These are phyloP conservation scores for Dentipellis fragilis DNA, from an alignment of 768 basidiomycete species.

Conservation along the genomic window DNA sequence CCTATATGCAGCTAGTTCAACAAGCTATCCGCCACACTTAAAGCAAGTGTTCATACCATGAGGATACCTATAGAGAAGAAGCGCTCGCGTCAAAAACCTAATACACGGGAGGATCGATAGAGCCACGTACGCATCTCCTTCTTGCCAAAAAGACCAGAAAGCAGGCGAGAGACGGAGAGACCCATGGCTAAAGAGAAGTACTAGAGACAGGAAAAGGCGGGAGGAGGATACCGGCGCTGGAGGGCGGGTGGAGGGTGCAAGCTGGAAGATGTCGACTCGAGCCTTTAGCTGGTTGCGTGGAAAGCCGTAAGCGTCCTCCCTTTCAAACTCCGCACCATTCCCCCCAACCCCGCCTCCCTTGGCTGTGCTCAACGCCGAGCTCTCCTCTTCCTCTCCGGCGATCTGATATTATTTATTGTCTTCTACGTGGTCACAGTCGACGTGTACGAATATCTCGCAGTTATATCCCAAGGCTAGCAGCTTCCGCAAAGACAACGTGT, in stretches of 20 bases:
- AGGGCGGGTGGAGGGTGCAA: conserved; percentile 6
- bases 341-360: not conserved
- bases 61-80: conserved; percentile 68
- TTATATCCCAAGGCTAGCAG: no score
- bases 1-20: conserved; percentile 34
- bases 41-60: conserved; percentile 49
- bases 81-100: conserved; percentile 11
- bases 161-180: conserved; percentile 63
- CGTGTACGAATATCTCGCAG: no score
- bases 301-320: conserved; percentile 5
- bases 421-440: no score
- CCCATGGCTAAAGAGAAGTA: conserved; percentile 41
- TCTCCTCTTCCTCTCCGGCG: not conserved
- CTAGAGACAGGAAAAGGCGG: not conserved
- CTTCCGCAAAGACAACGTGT: no score
- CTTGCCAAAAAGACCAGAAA: conserved; percentile 89
- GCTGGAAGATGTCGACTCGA: not conserved
- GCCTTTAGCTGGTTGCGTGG: not conserved
- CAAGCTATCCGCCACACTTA: not conserved
- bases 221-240: not conserved
- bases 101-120: conserved; percentile 18
- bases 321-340: conserved; percentile 1
- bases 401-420: not conserved
- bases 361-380: not conserved
- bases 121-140: conserved; percentile 93